Evolutionary conservation across 2,329 filamentous ascomycete genomes (phyloP).

Genomic region (Geosmithia flava): DNA sequence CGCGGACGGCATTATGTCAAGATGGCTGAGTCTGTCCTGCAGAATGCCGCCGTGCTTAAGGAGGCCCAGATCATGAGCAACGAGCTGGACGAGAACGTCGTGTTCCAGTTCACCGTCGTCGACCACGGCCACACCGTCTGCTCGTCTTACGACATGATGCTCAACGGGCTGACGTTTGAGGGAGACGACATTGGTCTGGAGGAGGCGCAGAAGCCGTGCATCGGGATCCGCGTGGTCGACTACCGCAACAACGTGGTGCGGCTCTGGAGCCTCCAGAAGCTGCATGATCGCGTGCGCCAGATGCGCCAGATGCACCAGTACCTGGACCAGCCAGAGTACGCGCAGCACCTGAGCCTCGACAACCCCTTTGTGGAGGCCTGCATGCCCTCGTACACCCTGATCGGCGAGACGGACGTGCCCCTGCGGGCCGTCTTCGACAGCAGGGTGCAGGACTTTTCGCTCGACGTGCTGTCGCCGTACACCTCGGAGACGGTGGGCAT

Average conservation of each 20-base stretch:
- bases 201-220: conserved; percentile 73
- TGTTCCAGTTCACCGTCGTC: conserved; percentile 90
- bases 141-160: conserved; percentile 92
- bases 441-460: conserved; percentile 81
- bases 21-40: conserved; percentile 85
- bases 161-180: conserved; percentile 81
- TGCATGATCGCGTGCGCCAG: conserved; percentile 71
- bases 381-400: conserved; percentile 82
- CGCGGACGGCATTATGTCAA: conserved; percentile 74
- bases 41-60: conserved; percentile 78
- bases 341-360: conserved; percentile 81
- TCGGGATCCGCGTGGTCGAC: conserved; percentile 82
- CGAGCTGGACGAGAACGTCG: conserved; percentile 81
- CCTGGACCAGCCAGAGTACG: conserved; percentile 86
- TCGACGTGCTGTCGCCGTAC: conserved; percentile 87
- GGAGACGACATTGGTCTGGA: conserved; percentile 74
- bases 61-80: conserved; percentile 98
- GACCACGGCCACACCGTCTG: conserved; percentile 79
- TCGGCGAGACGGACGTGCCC: conserved; percentile 89
- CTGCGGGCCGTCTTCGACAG: conserved; percentile 89
- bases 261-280: conserved; percentile 89
- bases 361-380: conserved; percentile 88
- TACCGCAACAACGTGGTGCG: conserved; percentile 78
- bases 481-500: conserved; percentile 86
- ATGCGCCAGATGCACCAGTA: conserved; percentile 99